A percentile compares a stretch with the other conserved stretches of the same genome.
Evolutionary conservation across 352 stramenopile species (phyloP).

Genomic region (Globisporangium middletonii): DNA sequence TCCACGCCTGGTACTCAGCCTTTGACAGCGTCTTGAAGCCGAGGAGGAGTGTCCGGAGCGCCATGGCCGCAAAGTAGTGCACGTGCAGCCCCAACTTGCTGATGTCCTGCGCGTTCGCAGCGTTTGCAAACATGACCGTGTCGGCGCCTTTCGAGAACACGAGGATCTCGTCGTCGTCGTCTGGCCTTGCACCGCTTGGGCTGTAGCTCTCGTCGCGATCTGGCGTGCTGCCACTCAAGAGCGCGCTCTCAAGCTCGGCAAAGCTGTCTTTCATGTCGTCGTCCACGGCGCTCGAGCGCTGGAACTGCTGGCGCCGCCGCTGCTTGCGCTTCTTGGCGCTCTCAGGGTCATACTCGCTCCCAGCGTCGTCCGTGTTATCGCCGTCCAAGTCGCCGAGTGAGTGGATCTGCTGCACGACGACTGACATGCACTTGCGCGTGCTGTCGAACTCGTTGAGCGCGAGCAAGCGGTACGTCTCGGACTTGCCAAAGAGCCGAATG

Average conservation of each 20-base stretch:
- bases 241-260: conserved; percentile 20
- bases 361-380: background rate
- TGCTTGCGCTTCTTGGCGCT: conserved; percentile 6
- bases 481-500: conserved; percentile 72
- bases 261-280: conserved; percentile 20
- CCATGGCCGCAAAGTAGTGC: conserved; percentile 85
- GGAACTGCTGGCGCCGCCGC: conserved; percentile 3
- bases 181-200: background rate
- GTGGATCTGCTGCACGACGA: conserved; percentile 55
- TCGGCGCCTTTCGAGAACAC: conserved; percentile 88
- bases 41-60: conserved; percentile 80
- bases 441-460: conserved; percentile 87
- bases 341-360: background rate
- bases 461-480: conserved; percentile 67
- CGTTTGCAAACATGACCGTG: conserved; percentile 85
- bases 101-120: conserved; percentile 61
- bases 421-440: conserved; percentile 82
- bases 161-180: conserved; percentile 40
- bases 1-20: conserved; percentile 68
- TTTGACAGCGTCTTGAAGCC: conserved; percentile 61
- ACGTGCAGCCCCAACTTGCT: conserved; percentile 75
- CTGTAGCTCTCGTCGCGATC: conserved; percentile 9
- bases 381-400: conserved; percentile 7
- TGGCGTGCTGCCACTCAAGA: conserved; percentile 19
- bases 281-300: background rate